phyloP scores from a whole-genome alignment of 2,329 filamentous ascomycete genomes.

The Hysterium pulicare region DNA sequence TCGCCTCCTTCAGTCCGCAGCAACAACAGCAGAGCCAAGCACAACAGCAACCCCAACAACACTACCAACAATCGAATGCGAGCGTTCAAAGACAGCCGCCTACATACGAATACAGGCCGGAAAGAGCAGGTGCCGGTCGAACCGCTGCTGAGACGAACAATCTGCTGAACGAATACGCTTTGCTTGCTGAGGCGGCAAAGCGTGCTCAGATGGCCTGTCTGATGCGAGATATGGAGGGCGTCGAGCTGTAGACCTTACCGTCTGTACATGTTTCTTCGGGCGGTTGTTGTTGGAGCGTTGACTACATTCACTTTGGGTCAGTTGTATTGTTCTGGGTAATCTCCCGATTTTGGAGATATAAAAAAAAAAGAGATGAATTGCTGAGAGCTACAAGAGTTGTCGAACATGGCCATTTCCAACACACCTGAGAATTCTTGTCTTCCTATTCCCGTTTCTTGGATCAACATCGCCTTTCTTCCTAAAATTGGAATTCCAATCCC shows the following conservation, averaged over 20 bases:
- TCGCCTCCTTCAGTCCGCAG: slow-evolving; percentile 25
- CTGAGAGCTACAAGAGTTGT: too few species aligned
- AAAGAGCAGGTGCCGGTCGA: slow-evolving; percentile 29
- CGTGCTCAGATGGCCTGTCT: slow-evolving; percentile 86
- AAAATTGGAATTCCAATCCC: too few species aligned
- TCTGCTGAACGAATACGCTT: slow-evolving; percentile 76
- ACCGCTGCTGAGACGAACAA: slow-evolving; percentile 49
- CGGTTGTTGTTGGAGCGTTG: not conserved
- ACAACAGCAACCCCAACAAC: slow-evolving; percentile 14
- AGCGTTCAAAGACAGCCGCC: not conserved
- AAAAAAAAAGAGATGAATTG: too few species aligned
- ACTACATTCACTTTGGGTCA: too few species aligned
- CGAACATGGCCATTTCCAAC: too few species aligned
- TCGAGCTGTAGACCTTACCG: slow-evolving; percentile 48
- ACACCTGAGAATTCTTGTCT: too few species aligned
- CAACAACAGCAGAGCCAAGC: slow-evolving; percentile 26
- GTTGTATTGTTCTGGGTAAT: too few species aligned
- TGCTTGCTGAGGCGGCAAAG: slow-evolving; percentile 90
- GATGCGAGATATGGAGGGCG: slow-evolving; percentile 78
- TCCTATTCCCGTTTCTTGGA: too few species aligned
- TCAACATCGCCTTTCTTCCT: too few species aligned
- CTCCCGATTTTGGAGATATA: too few species aligned
- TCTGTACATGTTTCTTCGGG: not conserved
- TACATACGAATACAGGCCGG: slow-evolving; percentile 34
- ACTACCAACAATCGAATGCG: slow-evolving; percentile 19